Percentiles rank a stretch among this genome's conserved stretches.
Evolutionary conservation across 148 eudicot genomes (phyloP).

Genomic region (Rhododendron griersonianum): DNA sequence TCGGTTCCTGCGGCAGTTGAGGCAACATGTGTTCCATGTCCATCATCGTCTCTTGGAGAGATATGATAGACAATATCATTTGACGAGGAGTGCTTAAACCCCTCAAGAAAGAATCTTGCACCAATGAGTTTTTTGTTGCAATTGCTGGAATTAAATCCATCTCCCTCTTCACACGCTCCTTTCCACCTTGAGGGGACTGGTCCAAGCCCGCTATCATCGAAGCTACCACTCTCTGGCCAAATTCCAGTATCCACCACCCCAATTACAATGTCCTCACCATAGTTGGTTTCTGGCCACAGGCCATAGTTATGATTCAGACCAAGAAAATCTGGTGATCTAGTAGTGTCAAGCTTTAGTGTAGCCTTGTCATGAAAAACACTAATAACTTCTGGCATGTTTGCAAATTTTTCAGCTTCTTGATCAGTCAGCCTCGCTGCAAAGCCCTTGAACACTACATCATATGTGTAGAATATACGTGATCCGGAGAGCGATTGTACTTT

Average conservation of each 20-base stretch:
- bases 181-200: constrained; percentile 9
- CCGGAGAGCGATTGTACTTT: not conserved
- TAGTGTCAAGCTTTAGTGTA: constrained; percentile 1
- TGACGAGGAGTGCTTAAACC: not conserved
- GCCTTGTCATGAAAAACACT: not conserved
- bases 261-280: constrained; percentile 11
- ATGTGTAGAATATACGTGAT: not conserved
- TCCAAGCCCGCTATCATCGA: not conserved
- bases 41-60: constrained; percentile 5
- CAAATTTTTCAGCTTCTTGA: not conserved
- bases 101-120: constrained; percentile 4
- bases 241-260: constrained; percentile 9
- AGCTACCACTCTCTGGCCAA: constrained; percentile 13
- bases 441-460: not conserved
- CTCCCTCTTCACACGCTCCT: constrained; percentile 11
- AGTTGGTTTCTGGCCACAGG: constrained; percentile 9
- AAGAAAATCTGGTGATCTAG: not conserved
- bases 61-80: not conserved
- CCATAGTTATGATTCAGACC: constrained; percentile 12
- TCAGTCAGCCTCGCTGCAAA: constrained; percentile 10
- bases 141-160: constrained; percentile 4
- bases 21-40: constrained; percentile 15
- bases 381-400: not conserved
- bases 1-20: constrained; percentile 6
- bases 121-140: constrained; percentile 15